Evolutionary conservation across 1,139 yeast genomes (phyloP).

Genomic region (Scheffersomyces cryptocercus): DNA sequence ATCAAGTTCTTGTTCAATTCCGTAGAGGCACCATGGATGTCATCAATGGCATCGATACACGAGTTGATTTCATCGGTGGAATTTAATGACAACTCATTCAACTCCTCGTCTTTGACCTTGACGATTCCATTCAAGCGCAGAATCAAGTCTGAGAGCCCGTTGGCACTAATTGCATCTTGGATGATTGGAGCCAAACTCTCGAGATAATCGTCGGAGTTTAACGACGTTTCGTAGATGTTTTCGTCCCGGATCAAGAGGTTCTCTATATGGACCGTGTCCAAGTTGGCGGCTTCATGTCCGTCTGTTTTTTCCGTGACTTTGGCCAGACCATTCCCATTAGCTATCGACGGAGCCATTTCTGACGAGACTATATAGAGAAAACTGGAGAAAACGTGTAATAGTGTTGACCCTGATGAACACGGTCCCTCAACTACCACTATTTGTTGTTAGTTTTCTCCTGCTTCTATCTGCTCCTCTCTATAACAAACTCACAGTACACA

Average conservation of each 20-base stretch:
- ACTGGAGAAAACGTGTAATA: too few species aligned
- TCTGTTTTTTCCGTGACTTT: conserved; percentile 4
- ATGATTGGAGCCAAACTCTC: conserved; percentile 83
- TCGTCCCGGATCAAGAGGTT: conserved; percentile 45
- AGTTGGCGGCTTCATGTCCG: conserved; percentile 5
- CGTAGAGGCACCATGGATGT: conserved; percentile 55
- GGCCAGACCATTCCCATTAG: background rate
- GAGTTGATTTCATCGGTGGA: conserved; percentile 60
- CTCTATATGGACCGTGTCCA: conserved; percentile 40
- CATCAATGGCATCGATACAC: conserved; percentile 56
- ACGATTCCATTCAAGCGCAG: conserved; percentile 59
- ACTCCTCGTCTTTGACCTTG: conserved; percentile 60
- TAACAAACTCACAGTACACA: too few species aligned
- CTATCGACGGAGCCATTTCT: conserved; percentile 13
- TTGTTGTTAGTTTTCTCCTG: too few species aligned
- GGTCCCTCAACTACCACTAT: too few species aligned
- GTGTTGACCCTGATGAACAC: too few species aligned
- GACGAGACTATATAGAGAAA: too few species aligned
- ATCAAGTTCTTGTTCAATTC: conserved; percentile 54
- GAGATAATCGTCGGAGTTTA: conserved; percentile 68
- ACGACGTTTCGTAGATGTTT: conserved; percentile 48
- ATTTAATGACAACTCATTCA: conserved; percentile 60
- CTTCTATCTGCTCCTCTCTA: too few species aligned
- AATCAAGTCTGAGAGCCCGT: conserved; percentile 59
- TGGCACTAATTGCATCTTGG: conserved; percentile 59